phyloP scores from a whole-genome alignment of 2,329 filamentous ascomycete genomes.

The Sporothrix variecibatus region DNA sequence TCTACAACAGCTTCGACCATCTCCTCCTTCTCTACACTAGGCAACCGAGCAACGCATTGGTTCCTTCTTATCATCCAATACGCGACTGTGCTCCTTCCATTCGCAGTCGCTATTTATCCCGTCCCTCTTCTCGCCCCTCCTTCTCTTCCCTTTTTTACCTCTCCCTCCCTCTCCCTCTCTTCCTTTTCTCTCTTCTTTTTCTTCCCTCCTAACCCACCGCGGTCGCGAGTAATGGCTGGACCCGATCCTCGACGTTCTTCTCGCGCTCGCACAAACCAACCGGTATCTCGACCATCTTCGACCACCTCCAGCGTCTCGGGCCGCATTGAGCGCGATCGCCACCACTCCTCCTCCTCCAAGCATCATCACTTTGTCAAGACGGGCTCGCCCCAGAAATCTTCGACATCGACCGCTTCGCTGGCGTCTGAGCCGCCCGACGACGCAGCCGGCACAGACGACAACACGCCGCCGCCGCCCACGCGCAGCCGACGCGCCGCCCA shows the following conservation, averaged over 20 bases:
- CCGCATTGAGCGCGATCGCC: slow-evolving; percentile 66
- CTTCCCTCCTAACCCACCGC: slow-evolving; percentile 31
- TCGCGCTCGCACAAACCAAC: slow-evolving; percentile 79
- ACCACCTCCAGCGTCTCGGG: slow-evolving; percentile 73
- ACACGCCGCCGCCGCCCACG: slow-evolving; percentile 68
- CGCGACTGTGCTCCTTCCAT: neutral
- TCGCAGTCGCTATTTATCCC: neutral
- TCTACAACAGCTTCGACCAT: neutral
- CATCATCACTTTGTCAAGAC: slow-evolving; percentile 68
- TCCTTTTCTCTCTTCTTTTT: neutral
- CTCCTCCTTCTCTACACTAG: neutral
- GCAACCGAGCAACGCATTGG: neutral
- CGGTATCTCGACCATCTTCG: slow-evolving; percentile 74
- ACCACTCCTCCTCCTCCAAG: slow-evolving; percentile 49
- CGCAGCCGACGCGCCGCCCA: slow-evolving; percentile 56
- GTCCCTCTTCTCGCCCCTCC: neutral
- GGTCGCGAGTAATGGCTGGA: slow-evolving; percentile 58
- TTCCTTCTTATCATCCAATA: neutral
- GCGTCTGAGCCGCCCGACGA: slow-evolving; percentile 71
- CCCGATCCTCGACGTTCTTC: slow-evolving; percentile 83
- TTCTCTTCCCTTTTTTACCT: neutral
- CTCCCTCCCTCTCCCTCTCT: neutral
- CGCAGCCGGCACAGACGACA: slow-evolving; percentile 59
- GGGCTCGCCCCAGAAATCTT: slow-evolving; percentile 68
- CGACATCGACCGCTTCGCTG: slow-evolving; percentile 70